A percentile compares a stretch with the other conserved stretches of the same genome.
Conservation (phyloP, 2,329 filamentous ascomycete genomes). For the Dactylonectria macrodidyma region DNA sequence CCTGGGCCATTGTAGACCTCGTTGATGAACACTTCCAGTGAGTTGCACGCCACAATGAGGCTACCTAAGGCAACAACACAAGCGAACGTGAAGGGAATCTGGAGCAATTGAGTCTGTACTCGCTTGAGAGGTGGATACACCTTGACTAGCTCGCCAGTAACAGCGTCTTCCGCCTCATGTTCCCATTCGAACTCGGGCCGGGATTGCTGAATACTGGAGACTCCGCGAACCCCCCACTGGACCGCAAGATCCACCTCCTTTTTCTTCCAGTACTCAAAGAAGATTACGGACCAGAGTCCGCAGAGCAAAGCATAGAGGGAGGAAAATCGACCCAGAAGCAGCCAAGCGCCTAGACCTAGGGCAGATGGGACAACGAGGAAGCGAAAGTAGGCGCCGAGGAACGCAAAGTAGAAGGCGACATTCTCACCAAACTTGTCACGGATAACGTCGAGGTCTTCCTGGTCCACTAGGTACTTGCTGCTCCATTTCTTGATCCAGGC, state of each 20-base stretch:
- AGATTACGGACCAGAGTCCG: constrained; percentile 89
- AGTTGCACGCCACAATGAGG: constrained; percentile 89
- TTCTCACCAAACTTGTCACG: constrained; percentile 84
- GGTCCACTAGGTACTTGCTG: constrained; percentile 77
- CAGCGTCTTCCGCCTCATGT: constrained; percentile 80
- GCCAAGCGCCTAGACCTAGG: constrained; percentile 83
- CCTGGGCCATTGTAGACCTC: constrained; percentile 93
- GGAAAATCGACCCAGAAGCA: constrained; percentile 89
- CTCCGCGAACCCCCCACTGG: constrained; percentile 89
- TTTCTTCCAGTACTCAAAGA: constrained; percentile 97
- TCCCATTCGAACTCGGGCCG: constrained; percentile 86
- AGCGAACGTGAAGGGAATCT: constrained; percentile 86
- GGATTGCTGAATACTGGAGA: constrained; percentile 84
- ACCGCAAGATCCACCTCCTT: constrained; percentile 90
- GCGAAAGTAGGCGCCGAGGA: constrained; percentile 90
- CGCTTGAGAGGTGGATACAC: constrained; percentile 84
- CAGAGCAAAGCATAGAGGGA: constrained; percentile 83
- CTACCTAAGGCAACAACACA: constrained; percentile 82
- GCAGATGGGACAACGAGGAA: constrained; percentile 87
- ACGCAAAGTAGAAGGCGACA: constrained; percentile 96
- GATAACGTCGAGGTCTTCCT: constrained; percentile 80
- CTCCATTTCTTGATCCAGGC: constrained; percentile 83
- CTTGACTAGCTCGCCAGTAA: constrained; percentile 84
- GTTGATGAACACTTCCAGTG: constrained; percentile 94
- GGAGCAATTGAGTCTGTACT: constrained; percentile 81